Evolutionary conservation across 1,284 basidiomycete species (phyloP).

Genomic region (Boletus sp.): DNA sequence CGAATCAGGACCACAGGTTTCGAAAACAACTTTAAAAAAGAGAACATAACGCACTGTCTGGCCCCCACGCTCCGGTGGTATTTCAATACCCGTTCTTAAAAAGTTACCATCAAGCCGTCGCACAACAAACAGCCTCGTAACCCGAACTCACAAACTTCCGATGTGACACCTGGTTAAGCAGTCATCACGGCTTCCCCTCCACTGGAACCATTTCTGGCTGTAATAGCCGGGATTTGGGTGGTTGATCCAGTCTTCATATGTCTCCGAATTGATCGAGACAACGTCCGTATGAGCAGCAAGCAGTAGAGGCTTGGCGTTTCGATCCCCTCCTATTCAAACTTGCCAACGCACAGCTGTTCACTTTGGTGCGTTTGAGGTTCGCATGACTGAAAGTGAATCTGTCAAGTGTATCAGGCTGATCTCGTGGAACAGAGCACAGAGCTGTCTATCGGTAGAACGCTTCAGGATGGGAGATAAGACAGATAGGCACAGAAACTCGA

Average conservation of each 20-base stretch:
- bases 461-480: constrained; percentile 2
- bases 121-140: neutral
- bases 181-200: constrained; percentile 61
- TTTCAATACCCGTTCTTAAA: constrained; percentile 50
- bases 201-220: constrained; percentile 52
- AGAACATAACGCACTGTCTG: constrained; percentile 35
- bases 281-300: constrained; percentile 63
- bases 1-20: constrained; percentile 51
- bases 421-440: constrained; percentile 9
- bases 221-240: constrained; percentile 42
- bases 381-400: constrained; percentile 39
- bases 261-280: constrained; percentile 57
- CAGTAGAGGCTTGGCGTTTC: constrained; percentile 60
- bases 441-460: constrained; percentile 2
- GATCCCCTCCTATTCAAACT: constrained; percentile 58
- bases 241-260: constrained; percentile 50
- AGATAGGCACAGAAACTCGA: neutral
- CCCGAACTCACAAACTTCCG: constrained; percentile 46
- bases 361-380: constrained; percentile 46
- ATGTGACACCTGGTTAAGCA: constrained; percentile 53
- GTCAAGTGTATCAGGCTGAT: neutral
- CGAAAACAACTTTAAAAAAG: constrained; percentile 33
- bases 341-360: constrained; percentile 62
- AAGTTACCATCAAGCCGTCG: neutral
- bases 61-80: constrained; percentile 52